phyloP scores from a whole-genome alignment of 495 filamentous ascomycete genomes.

The Cercophora sp. region DNA sequence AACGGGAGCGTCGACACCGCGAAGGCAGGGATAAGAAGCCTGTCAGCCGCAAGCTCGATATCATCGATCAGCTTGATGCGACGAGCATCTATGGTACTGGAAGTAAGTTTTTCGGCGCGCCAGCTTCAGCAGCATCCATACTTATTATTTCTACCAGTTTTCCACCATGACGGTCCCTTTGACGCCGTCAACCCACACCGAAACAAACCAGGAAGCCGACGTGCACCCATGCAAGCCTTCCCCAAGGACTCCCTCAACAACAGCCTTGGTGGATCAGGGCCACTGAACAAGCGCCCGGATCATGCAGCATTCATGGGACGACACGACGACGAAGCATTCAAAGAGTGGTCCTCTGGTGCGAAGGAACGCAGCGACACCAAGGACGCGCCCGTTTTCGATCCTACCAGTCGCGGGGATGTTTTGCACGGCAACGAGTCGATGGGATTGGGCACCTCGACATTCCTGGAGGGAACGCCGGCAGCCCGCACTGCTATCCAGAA shows the following conservation, averaged over 20 bases:
- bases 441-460: slow-evolving; percentile 91
- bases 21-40: slow-evolving; percentile 58
- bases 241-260: slow-evolving; percentile 90
- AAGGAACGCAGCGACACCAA: slow-evolving; percentile 22
- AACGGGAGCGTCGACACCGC: slow-evolving; percentile 64
- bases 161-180: slow-evolving; percentile 98
- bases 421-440: slow-evolving; percentile 79
- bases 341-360: slow-evolving; percentile 56
- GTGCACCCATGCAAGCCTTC: slow-evolving; percentile 96
- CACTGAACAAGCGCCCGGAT: slow-evolving; percentile 76
- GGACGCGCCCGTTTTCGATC: slow-evolving; percentile 48
- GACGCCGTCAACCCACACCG: slow-evolving; percentile 96
- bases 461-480: slow-evolving; percentile 91
- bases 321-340: slow-evolving; percentile 74
- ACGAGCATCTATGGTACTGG: slow-evolving; percentile 95
- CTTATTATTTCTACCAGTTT: slow-evolving; percentile 70
- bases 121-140: no score
- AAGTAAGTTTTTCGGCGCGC: slow-evolving; percentile 70
- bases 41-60: slow-evolving; percentile 67
- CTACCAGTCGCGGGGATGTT: slow-evolving; percentile 54
- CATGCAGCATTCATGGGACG: slow-evolving; percentile 78
- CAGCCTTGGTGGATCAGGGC: slow-evolving; percentile 81
- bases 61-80: slow-evolving; percentile 97
- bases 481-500: slow-evolving; percentile 77
- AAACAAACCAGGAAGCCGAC: slow-evolving; percentile 76